Evolutionary conservation across 1,284 basidiomycete genomes (phyloP), one percentile per base, ranked within the genome.

Genomic region (Kwoniella shivajii): DNA sequence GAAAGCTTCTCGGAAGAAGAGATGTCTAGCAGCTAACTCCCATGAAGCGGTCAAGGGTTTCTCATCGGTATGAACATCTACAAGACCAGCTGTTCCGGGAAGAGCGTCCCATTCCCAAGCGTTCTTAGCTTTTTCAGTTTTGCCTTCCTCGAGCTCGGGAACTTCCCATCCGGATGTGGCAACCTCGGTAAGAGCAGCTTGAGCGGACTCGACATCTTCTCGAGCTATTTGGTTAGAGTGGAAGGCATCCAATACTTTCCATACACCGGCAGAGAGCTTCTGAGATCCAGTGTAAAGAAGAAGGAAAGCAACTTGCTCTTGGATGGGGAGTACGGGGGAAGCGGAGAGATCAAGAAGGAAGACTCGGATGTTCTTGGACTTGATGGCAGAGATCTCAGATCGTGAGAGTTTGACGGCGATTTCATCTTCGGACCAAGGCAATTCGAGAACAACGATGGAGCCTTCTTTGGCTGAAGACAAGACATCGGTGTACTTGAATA

Each of bases 1-100:
- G 64, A 80, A 82, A n/a, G 87, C 86, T 56, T 88, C 84, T 47
- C 89, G 86, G 84, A 95, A 96, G 53, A 96, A 80, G 41, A 96
- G 79, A 70, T 94, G 90, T 71, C 90, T 91, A 13, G 92, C 92
- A 2, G 89, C 90, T 60, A 90, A 85, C 65, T 92, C 87, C 91
- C 90, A 93, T 4, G 86, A 66, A 13, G 71, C 66, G 37, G 65
- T 60, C 22, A 64, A 38, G 10, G 78, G 70, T 22, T 66, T 64
- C 27, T 74, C 69, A 43, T 75, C 73, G 41, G 73, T 66, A 45
- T 71, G 66, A 46, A 74, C 61, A 37, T 73, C 63, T 49, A 77
- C 63, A 18, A 73, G 56, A 52, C 75, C 71, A 33, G 75, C 66
- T 42, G 60, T 56, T 46, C 69, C 72, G 13, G 73, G 65, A 24